Evolutionary conservation across 306 rosid species (phyloP).

Genomic region (Castanopsis chinensis): DNA sequence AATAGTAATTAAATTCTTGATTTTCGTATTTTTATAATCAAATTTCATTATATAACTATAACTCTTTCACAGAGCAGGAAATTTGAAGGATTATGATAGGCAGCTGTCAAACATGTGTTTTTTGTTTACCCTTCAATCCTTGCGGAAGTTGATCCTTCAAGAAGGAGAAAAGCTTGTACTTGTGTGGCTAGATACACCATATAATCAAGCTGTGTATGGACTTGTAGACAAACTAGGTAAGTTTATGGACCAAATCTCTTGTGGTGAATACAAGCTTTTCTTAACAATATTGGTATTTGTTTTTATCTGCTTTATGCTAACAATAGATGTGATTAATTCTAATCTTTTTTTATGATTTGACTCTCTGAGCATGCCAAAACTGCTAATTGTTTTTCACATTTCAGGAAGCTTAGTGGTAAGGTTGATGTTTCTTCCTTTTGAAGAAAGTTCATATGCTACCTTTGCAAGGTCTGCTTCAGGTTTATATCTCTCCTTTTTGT

Average conservation of each 20-base stretch:
- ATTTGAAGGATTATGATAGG: conserved; percentile 56
- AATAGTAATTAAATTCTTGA: not conserved
- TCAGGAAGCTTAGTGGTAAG: conserved; percentile 98
- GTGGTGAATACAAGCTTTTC: not conserved
- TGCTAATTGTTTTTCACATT: conserved; percentile 19
- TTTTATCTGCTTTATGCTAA: not conserved
- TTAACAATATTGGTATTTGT: not conserved
- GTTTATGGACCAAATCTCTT: conserved; percentile 23
- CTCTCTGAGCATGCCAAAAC: conserved; percentile 10
- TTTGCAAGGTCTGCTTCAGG: conserved; percentile 99
- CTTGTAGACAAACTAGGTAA: conserved; percentile 87
- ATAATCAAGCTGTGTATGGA: conserved; percentile 92
- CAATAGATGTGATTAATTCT: not conserved
- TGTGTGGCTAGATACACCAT: conserved; percentile 90
- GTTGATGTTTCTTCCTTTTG: conserved; percentile 90
- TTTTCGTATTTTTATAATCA: conserved; percentile 1
- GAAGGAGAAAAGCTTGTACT: conserved; percentile 99
- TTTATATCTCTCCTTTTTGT: conserved; percentile 52
- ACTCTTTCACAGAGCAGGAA: conserved; percentile 52
- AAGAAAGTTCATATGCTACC: conserved; percentile 86
- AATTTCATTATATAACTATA: conserved; percentile 9
- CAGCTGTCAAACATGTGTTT: conserved; percentile 84
- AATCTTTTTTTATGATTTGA: not conserved
- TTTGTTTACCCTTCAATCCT: conserved; percentile 78
- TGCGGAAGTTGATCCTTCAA: conserved; percentile 85